Base-by-base conservation (phyloP, 2,329 filamentous ascomycete species). In the Fragosphaeria purpurea region DNA sequence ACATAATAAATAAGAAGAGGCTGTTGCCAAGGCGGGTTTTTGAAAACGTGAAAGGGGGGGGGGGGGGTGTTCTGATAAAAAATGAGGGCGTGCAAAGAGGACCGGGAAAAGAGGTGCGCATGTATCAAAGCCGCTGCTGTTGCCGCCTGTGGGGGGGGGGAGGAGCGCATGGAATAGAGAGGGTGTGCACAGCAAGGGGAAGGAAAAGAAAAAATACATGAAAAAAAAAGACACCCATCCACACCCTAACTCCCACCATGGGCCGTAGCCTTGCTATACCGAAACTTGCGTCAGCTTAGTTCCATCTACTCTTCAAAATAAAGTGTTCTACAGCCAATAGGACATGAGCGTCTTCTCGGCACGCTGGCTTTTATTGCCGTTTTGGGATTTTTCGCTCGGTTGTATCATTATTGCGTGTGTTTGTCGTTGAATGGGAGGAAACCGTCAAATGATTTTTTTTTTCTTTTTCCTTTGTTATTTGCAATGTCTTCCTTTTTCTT, bases 231-330 rank as follows among this genome's bases (percentile, higher is more conserved):
- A 22, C 22, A 2, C 3, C 22, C 22, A 22, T 22, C 22, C 22
- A 22, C 22, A 22, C 22, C 22, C 22, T 22, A 22, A 22, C 22
- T 22, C 22, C 22, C 31, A 37, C 47, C 34, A 33, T 30, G 9
- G 22, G 37, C 35, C 35, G 35, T 7, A 11, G 11, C 35, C 31
- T 13, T 46, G 37, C 22, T 49, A 51, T 53, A 53, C 51, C 53
- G 53, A 55, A 52, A 55, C 53, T 38, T 53, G 53, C 53, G 46
- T 53, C 53, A 34, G 44, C 48, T 50, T 51, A 49, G 48, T 37
- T 50, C 46, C 48, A 22, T 38, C 32, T 48, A 13, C 12, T 11
- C 32, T 32, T 22, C 32, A 45, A 31, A 31, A 35, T 41, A 47
- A 39, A 51, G n/a, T 40, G 44, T 30, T 4, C 46, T 34, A 46